phyloP scores from a whole-genome alignment of 441 rosid genomes.

The Pelargonium citronellum region DNA sequence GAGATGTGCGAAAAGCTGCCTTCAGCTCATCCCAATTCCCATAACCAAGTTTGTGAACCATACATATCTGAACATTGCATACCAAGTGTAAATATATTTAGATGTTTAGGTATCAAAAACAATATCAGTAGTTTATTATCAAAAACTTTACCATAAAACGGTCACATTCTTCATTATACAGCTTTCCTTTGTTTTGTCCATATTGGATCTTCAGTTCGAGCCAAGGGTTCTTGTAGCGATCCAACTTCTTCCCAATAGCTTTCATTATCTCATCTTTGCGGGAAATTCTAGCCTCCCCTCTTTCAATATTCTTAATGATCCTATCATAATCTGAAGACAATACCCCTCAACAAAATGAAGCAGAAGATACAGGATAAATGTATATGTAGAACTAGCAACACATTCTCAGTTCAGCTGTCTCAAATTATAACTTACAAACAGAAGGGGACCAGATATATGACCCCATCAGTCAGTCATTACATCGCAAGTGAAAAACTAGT shows the following conservation, averaged over 20 bases:
- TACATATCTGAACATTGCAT: constrained; percentile 61
- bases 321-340: constrained; percentile 69
- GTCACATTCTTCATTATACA: constrained; percentile 98
- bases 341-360: neutral
- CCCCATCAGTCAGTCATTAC: neutral
- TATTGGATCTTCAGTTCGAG: constrained; percentile 95
- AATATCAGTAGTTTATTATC: constrained; percentile 1
- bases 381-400: neutral
- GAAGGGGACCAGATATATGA: too few relatives aligned
- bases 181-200: constrained; percentile 97
- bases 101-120: neutral
- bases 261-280: constrained; percentile 98
- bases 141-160: constrained; percentile 69
- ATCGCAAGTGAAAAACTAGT: neutral
- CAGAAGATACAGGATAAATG: neutral
- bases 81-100: constrained; percentile 16
- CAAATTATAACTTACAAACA: neutral
- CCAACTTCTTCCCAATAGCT: constrained; percentile 94
- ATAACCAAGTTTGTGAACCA: constrained; percentile 97
- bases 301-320: constrained; percentile 93
- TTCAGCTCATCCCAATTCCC: constrained; percentile 99
- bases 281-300: constrained; percentile 94
- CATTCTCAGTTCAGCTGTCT: neutral
- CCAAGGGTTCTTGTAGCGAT: constrained; percentile 98
- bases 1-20: constrained; percentile 75